Conservation (phyloP, 192 early-diverging fungal genomes). For the Podila horticola region DNA sequence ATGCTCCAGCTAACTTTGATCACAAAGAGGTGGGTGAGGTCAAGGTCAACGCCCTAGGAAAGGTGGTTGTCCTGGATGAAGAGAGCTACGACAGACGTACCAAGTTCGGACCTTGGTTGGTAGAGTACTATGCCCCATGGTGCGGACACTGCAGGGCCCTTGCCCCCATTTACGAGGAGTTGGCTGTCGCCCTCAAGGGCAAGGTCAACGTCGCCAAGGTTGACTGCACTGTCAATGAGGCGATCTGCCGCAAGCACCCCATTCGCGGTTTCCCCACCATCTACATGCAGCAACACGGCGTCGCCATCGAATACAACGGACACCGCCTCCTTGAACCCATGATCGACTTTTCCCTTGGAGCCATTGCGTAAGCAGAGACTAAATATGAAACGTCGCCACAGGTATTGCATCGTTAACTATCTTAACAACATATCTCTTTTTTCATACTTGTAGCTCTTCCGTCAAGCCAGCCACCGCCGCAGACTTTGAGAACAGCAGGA, state of each 20-base stretch:
- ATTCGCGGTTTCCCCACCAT: conserved; percentile 92
- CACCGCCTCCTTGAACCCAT: conserved; percentile 8
- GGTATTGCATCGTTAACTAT: too few species aligned
- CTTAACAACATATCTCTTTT: neutral
- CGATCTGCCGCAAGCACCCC: conserved; percentile 70
- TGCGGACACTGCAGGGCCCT: conserved; percentile 89
- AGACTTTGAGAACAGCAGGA: conserved; percentile 53
- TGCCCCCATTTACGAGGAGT: conserved; percentile 79
- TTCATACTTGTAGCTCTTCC: conserved; percentile 7
- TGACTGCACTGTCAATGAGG: conserved; percentile 78
- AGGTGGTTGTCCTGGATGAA: conserved; percentile 59
- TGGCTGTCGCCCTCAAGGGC: conserved; percentile 70
- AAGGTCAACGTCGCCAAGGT: conserved; percentile 86
- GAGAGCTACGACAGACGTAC: conserved; percentile 66
- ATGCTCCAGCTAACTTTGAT: conserved; percentile 10
- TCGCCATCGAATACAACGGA: conserved; percentile 7
- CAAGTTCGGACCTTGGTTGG: conserved; percentile 79
- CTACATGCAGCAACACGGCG: conserved; percentile 64
- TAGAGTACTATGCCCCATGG: conserved; percentile 93
- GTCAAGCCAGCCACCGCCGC: conserved; percentile 40
- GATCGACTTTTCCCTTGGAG: conserved; percentile 37
- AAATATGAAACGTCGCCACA: neutral
- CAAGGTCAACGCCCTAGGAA: conserved; percentile 63
- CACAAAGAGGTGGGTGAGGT: conserved; percentile 20
- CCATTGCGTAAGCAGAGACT: conserved; percentile 20